A percentile compares a stretch with the other conserved stretches of the same genome.
Conservation (phyloP, 257 asterid genomes). For the Plectranthus barbatus region DNA sequence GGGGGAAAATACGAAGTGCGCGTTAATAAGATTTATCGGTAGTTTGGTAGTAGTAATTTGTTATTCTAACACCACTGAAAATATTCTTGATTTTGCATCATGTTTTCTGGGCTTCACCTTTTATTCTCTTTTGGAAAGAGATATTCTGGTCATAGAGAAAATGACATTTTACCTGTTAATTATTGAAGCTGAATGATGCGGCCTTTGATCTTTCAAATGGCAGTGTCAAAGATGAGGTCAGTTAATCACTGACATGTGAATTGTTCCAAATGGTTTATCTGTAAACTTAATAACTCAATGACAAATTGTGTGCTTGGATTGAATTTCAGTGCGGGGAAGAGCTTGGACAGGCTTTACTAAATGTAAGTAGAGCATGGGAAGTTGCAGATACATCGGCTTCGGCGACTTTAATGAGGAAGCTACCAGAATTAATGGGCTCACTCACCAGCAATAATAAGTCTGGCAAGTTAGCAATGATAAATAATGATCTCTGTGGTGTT, state of each 20-base stretch:
- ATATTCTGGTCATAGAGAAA: not conserved
- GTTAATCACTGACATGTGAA: constrained; percentile 1
- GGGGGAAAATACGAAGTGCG: not conserved
- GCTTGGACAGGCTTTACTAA: constrained; percentile 54
- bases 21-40: not conserved
- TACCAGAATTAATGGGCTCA: constrained; percentile 43
- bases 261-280: constrained; percentile 2
- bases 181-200: constrained; percentile 88
- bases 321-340: constrained; percentile 78
- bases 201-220: constrained; percentile 98
- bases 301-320: not conserved
- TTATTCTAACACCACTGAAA: not conserved
- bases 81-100: not conserved
- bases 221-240: constrained; percentile 72
- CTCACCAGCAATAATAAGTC: constrained; percentile 46
- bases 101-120: constrained; percentile 1
- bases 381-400: constrained; percentile 66
- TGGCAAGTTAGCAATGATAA: constrained; percentile 42
- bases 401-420: constrained; percentile 43
- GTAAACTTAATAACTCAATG: not conserved
- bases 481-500: not conserved
- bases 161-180: not conserved
- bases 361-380: constrained; percentile 91
- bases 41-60: not conserved
- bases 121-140: not conserved